These are phyloP conservation scores for Pythium coloratum DNA, from an alignment of 352 stramenopile species.

Conservation along the genomic window DNA sequence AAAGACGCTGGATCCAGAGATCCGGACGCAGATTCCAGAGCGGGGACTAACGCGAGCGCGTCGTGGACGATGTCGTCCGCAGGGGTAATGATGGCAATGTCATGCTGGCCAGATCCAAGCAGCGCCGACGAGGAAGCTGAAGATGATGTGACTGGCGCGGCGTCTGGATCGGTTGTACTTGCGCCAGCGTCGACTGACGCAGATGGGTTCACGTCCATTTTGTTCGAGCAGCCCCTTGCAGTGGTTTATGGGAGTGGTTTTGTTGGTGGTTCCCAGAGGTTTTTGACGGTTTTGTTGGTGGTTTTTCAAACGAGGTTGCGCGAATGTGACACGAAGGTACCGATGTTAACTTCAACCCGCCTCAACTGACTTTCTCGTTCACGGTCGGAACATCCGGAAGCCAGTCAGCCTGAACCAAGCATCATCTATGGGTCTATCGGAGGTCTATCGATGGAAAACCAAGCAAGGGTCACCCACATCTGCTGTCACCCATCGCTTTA, in stretches of 20 bases:
- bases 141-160: background rate
- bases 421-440: background rate
- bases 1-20: background rate
- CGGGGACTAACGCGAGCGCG: background rate
- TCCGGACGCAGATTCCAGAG: background rate
- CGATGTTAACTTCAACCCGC: background rate
- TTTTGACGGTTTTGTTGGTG: background rate
- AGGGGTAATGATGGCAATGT: background rate
- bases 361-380: background rate
- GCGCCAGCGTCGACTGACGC: background rate
- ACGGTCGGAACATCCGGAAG: background rate
- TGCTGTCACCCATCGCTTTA: background rate
- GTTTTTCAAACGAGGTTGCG: conserved; percentile 2
- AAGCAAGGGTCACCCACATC: background rate
- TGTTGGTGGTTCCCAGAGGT: background rate
- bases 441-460: background rate
- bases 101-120: background rate
- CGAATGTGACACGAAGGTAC: background rate
- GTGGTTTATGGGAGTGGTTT: background rate
- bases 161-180: background rate
- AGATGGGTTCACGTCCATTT: conserved; percentile 5
- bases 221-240: background rate
- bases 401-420: background rate
- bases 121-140: background rate
- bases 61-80: background rate